These are phyloP conservation scores for Termitomyces eurrhizus DNA, from an alignment of 768 basidiomycete genomes.

Conservation along the genomic window DNA sequence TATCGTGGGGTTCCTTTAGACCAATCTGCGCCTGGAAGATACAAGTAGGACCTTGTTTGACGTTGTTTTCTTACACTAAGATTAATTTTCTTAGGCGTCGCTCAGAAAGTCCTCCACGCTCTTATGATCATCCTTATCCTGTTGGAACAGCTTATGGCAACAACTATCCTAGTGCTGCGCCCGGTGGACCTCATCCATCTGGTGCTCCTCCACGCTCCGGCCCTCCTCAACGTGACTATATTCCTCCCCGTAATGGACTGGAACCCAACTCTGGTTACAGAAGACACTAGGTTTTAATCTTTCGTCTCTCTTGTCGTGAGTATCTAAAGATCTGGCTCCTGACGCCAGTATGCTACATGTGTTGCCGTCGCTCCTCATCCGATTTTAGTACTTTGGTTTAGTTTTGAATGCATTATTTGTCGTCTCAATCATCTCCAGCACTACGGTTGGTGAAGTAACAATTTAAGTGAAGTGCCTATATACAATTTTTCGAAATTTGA, in stretches of 20 bases:
- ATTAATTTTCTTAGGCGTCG: conserved; percentile 47
- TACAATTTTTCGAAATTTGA: neutral
- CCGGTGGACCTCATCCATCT: conserved; percentile 31
- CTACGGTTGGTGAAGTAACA: neutral
- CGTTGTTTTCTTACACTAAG: conserved; percentile 2
- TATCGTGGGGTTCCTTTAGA: conserved; percentile 47
- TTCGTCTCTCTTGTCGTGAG: conserved; percentile 8
- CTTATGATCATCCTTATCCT: conserved; percentile 50
- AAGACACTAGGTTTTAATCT: conserved; percentile 28
- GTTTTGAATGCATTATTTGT: conserved; percentile 5
- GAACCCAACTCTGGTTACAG: conserved; percentile 36
- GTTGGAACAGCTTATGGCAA: conserved; percentile 37
- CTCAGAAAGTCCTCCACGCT: conserved; percentile 63
- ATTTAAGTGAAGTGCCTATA: neutral
- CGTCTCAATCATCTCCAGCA: neutral
- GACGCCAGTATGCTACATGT: conserved; percentile 12
- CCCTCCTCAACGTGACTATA: conserved; percentile 41
- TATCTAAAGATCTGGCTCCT: conserved; percentile 12
- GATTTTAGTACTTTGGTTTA: conserved; percentile 9
- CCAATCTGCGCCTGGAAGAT: conserved; percentile 42
- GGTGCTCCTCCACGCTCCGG: conserved; percentile 22
- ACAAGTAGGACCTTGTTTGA: conserved; percentile 30
- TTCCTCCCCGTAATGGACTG: conserved; percentile 37
- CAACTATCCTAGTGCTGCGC: conserved; percentile 44
- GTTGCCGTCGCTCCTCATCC: conserved; percentile 1